Percentiles rank a stretch among this genome's conserved stretches.
Evolutionary conservation across 177 flowering plant species (phyloP).

Genomic region (Vitis hybrid): DNA sequence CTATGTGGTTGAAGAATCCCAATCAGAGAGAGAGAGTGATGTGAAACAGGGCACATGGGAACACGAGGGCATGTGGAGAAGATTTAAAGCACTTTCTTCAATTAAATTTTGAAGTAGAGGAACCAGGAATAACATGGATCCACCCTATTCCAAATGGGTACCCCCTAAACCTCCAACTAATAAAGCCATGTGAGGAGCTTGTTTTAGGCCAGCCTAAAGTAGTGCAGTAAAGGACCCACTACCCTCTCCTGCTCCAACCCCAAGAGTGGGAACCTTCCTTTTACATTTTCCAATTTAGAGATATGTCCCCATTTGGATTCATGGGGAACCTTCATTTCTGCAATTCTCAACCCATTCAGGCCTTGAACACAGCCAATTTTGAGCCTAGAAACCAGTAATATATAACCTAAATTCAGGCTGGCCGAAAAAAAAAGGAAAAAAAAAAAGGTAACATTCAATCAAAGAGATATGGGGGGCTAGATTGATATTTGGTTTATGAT

Average conservation of each 20-base stretch:
- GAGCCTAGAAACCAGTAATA: too few species aligned
- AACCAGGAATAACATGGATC: conserved; percentile 31
- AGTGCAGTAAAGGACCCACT: conserved; percentile 17
- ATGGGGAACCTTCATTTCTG: too few species aligned
- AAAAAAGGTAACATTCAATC: too few species aligned
- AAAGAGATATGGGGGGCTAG: too few species aligned
- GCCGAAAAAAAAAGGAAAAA: too few species aligned
- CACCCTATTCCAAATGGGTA: conserved; percentile 27
- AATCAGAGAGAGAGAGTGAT: conserved; percentile 16
- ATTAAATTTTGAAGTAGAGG: conserved; percentile 13
- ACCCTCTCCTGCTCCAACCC: conserved; percentile 4
- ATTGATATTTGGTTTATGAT: too few species aligned
- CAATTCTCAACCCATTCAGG: too few species aligned
- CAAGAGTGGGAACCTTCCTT: too few species aligned
- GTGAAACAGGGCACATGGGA: conserved; percentile 36
- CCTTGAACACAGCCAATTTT: too few species aligned
- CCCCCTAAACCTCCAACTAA: conserved; percentile 15
- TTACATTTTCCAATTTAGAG: too few species aligned
- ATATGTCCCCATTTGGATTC: too few species aligned
- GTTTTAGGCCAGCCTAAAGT: conserved; percentile 27
- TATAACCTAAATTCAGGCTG: too few species aligned
- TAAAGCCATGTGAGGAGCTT: conserved; percentile 31
- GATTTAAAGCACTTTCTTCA: conserved; percentile 28
- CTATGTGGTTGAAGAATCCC: conserved; percentile 14
- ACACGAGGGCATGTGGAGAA: conserved; percentile 34